A percentile compares a stretch with the other conserved stretches of the same genome.
Evolutionary conservation across 306 rosid species (phyloP).

Genomic region (Myrica gale): DNA sequence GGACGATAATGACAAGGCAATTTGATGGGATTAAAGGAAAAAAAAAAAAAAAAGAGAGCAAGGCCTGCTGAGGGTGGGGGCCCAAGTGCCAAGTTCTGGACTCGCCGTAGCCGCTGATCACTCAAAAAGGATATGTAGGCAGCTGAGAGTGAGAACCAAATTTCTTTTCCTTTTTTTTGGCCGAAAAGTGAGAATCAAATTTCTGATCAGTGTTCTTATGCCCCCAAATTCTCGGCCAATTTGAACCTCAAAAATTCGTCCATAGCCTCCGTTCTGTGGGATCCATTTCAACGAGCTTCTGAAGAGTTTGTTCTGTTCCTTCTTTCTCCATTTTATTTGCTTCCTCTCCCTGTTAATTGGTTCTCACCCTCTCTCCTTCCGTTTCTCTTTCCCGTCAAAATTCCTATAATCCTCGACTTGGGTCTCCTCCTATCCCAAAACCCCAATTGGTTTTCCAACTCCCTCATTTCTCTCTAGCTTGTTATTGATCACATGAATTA

Average conservation of each 20-base stretch:
- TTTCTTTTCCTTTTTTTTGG: no score
- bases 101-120: not conserved
- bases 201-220: not conserved
- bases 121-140: not conserved
- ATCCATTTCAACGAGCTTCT: conserved; percentile 1
- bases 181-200: conserved; percentile 1
- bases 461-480: conserved; percentile 14
- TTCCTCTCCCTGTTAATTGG: not conserved
- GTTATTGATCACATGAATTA: not conserved
- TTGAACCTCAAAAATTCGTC: not conserved
- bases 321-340: not conserved
- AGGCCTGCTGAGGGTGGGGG: not conserved
- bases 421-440: conserved; percentile 20
- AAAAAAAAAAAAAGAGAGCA: not conserved
- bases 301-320: not conserved
- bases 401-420: not conserved
- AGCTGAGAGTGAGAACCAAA: not conserved
- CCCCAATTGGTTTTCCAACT: conserved; percentile 29
- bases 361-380: not conserved
- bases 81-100: no score
- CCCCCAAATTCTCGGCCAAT: conserved; percentile 4
- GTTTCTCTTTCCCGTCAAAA: not conserved
- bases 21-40: not conserved
- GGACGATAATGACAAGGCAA: not conserved
- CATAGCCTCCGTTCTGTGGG: conserved; percentile 10